Percentiles rank a stretch among this genome's conserved stretches.
Conservation (phyloP, 2,329 filamentous ascomycete genomes). For the Onygenales sp. region DNA sequence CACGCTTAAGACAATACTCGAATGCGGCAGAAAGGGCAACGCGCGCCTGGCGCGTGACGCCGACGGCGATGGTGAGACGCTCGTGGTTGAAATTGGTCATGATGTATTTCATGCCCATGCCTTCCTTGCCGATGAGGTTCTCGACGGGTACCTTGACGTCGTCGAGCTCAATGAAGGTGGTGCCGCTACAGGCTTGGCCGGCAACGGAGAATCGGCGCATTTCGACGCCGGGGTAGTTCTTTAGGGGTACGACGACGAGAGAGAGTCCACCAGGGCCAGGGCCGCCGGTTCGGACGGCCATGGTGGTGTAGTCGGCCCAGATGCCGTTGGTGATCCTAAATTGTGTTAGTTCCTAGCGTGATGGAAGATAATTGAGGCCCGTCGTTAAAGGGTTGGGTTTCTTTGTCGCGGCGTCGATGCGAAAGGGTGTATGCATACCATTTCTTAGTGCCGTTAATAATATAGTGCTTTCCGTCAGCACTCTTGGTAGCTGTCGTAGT, state of each 20-base stretch:
- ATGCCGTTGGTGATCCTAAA: constrained; percentile 59
- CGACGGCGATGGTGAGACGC: constrained; percentile 56
- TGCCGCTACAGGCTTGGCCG: constrained; percentile 57
- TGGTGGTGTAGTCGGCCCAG: constrained; percentile 57
- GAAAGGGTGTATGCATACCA: constrained; percentile 37
- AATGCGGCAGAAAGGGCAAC: constrained; percentile 53
- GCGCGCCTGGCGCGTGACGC: constrained; percentile 52
- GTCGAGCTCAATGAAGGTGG: constrained; percentile 67
- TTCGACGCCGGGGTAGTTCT: constrained; percentile 54
- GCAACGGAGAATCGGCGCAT: constrained; percentile 60
- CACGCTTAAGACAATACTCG: constrained; percentile 54
- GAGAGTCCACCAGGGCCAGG: constrained; percentile 55
- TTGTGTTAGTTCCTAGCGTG: background rate
- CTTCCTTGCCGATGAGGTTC: constrained; percentile 62
- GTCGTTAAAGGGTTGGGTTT: background rate
- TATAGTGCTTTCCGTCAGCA: constrained; percentile 55
- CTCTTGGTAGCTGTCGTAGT: constrained; percentile 56
- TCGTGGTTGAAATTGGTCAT: constrained; percentile 80
- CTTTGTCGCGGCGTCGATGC: constrained; percentile 14
- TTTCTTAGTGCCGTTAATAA: constrained; percentile 69
- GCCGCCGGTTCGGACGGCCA: constrained; percentile 65
- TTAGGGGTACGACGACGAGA: constrained; percentile 61
- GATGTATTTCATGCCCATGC: constrained; percentile 62
- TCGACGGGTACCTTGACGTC: constrained; percentile 62
- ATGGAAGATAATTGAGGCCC: background rate